Base-by-base conservation (phyloP, 192 early-diverging fungal genomes). In the Lobosporangium transversale region DNA sequence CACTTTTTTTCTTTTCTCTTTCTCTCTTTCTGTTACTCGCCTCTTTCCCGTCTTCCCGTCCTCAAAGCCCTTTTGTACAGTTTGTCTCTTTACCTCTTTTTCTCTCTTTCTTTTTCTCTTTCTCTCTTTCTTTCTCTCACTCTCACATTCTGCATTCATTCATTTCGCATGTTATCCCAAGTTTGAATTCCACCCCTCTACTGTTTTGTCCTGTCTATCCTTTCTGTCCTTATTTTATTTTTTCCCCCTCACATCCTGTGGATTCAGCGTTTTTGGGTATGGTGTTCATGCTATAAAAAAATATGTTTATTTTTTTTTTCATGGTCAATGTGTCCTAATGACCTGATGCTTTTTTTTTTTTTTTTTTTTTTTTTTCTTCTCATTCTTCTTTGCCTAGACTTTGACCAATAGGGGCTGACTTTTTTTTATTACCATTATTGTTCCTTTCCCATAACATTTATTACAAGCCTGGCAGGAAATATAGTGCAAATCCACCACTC, bases 151-250 rank as follows among this genome's bases (percentile, higher is more conserved):
- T 47, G 44, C 37, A 32, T 43, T 55, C 42, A 8, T 26, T 27
- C 63, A 33, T 21, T 12, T n/a, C 43, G 18, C 21, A 43, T 20
- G n/a, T 50, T 62, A 40, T 11, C 60, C 47, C 32, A 36, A 18
- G 15, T 50, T 47, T 32, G 20, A 17, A 44, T 26, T 50, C 23
- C 27, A 26, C 17, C 59, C 18, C 32, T 31, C 33, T 37, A 0
- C 27, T 30, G 23, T 23, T 17, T 27, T 24, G 24, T 47, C 51
- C 12, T 52, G 37, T 24, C 47, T 54, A 43, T 68, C 47, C 35
- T 47, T 48, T 31, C 30, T 42, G 12, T 36, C 33, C 49, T 44
- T 17, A 44, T 20, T 21, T 47, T 30, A 8, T 61, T 32, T 10
- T 9, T 49, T 37, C 6, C 26, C 0, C 37, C 1, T 29, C 29